A percentile compares a stretch with the other conserved stretches of the same genome.
Conservation (phyloP, 2,329 filamentous ascomycete genomes). For the Penicillium sp. region DNA sequence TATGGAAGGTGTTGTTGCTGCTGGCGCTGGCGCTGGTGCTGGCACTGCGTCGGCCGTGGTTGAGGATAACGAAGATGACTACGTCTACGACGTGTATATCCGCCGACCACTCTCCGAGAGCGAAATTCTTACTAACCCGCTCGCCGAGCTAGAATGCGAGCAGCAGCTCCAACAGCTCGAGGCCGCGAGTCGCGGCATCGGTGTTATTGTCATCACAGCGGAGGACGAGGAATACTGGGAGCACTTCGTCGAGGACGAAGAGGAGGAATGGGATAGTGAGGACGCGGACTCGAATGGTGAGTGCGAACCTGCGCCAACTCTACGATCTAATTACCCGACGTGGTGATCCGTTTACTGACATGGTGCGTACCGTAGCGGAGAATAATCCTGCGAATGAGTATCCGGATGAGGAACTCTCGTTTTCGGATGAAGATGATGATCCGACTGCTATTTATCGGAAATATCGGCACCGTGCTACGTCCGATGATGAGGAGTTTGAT, state of each 20-base stretch:
- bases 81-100: constrained; percentile 64
- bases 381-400: constrained; percentile 55
- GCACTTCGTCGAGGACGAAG: constrained; percentile 55
- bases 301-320: constrained; percentile 1
- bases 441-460: constrained; percentile 39
- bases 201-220: constrained; percentile 45
- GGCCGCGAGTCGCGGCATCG: constrained; percentile 37
- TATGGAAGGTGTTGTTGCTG: constrained; percentile 6
- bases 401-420: constrained; percentile 52
- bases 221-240: constrained; percentile 59
- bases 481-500: constrained; percentile 50
- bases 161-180: constrained; percentile 33
- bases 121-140: constrained; percentile 37
- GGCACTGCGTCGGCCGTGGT: constrained; percentile 24
- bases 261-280: constrained; percentile 60
- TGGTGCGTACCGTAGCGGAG: constrained; percentile 39
- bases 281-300: constrained; percentile 64
- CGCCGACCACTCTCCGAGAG: constrained; percentile 47
- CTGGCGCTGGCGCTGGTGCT: not conserved
- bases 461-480: constrained; percentile 42
- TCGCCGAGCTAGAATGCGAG: constrained; percentile 31
- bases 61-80: constrained; percentile 53
- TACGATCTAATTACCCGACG: too few relatives aligned
- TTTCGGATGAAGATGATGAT: constrained; percentile 49
- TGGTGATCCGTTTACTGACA: not conserved